Conservation (phyloP, 306 rosid species). For the Trichosanthes truncata region DNA sequence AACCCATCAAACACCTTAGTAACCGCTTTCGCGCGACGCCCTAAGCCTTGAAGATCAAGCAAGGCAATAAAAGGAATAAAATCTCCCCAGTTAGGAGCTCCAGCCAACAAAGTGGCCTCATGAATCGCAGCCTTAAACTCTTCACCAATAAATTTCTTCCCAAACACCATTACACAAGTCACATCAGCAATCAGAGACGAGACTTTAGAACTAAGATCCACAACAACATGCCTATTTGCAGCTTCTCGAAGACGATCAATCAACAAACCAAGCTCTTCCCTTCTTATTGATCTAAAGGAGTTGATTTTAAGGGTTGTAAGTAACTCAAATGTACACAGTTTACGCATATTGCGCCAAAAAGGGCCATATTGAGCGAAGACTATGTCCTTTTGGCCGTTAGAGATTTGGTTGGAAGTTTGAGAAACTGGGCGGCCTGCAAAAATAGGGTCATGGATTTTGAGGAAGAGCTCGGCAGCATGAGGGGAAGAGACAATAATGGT, state of each 20-base stretch:
- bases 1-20: slow-evolving; percentile 36
- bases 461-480: no score
- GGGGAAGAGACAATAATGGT: no score
- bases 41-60: slow-evolving; percentile 52
- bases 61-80: slow-evolving; percentile 36
- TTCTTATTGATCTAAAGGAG: slow-evolving; percentile 42
- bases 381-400: no score
- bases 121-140: slow-evolving; percentile 30
- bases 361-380: no score
- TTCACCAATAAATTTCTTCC: slow-evolving; percentile 40
- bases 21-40: slow-evolving; percentile 27
- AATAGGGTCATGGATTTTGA: no score
- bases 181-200: slow-evolving; percentile 20
- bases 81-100: slow-evolving; percentile 34
- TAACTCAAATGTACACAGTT: no score
- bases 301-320: slow-evolving; percentile 14
- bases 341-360: no score
- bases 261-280: slow-evolving; percentile 32
- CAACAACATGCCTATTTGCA: slow-evolving; percentile 12
- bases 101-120: slow-evolving; percentile 25
- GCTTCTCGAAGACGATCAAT: slow-evolving; percentile 24
- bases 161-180: slow-evolving; percentile 48
- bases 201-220: slow-evolving; percentile 37
- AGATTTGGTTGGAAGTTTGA: no score
- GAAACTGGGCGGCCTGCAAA: no score